Conservation (phyloP, 441 rosid species). For the Theobroma grandiflorum region DNA sequence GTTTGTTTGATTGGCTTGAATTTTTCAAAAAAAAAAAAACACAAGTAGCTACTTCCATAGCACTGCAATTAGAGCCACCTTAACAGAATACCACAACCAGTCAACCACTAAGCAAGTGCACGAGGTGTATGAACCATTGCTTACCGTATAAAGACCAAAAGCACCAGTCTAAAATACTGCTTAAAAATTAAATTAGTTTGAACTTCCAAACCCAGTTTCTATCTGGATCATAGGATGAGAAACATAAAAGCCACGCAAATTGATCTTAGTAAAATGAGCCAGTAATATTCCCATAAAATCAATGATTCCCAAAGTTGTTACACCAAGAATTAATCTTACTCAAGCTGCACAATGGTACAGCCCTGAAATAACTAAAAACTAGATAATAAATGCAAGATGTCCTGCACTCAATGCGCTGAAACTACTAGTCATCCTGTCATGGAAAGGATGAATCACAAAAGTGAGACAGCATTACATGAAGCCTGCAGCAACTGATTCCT, state of each 20-base stretch:
- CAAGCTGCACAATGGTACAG: neutral
- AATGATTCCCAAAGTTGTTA: neutral
- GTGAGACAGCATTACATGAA: neutral
- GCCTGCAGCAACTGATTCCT: neutral
- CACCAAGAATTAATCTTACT: neutral
- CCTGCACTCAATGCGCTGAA: neutral
- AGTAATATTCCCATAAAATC: neutral
- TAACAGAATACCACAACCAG: too few relatives aligned
- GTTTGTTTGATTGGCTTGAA: constrained; percentile 24
- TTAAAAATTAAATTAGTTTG: constrained; percentile 1
- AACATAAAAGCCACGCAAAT: neutral
- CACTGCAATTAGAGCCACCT: too few relatives aligned
- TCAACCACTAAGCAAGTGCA: too few relatives aligned
- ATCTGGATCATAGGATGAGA: neutral
- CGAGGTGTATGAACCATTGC: too few relatives aligned
- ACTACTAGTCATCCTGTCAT: neutral
- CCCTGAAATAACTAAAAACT: neutral
- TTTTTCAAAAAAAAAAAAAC: neutral
- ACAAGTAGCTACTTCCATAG: too few relatives aligned
- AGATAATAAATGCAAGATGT: neutral
- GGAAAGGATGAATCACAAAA: neutral
- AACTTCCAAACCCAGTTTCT: neutral
- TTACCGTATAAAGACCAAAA: neutral
- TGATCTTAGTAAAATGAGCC: neutral
- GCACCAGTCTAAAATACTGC: neutral